Evolutionary conservation across 495 filamentous ascomycete species (phyloP), one percentile per base, ranked within the genome.

Genomic region (Cryomyces minteri): DNA sequence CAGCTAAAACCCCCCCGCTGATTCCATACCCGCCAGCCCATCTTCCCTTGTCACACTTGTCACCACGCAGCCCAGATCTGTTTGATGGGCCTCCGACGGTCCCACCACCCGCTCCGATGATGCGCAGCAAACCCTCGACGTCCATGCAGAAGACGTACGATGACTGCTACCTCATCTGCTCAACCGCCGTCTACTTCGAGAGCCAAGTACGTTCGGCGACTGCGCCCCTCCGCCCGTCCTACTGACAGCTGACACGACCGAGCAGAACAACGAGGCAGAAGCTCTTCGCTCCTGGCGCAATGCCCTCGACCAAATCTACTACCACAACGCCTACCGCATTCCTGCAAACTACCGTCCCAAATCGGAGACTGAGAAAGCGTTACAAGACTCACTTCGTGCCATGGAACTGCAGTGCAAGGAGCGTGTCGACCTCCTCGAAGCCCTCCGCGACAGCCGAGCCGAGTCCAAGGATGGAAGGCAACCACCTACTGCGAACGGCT

Each of bases 111-210:
- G 18, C 34, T 3, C 34, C 12, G 2, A 85, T 82, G 81, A 83
- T 88, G 74, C 82, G 83, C 66, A 80, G 73, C 68, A 84, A 80
- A 58, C 72, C 74, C 39, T 69, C 76, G 50, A 79, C 85, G 59
- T 77, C 78, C 45, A 70, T 95, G 60, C 90, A 96, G 68, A 95
- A 94, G 72, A 93, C 85, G 46, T 95, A 95, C 65, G 87, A 96
- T 67, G 85, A 95, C 56, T 85, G 82, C 62, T 94, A 93, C 62
- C 67, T 94, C 46, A 82, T 79, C 51, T 94, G 85, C 61, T 94
- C 87, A 1, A 96, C 87, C 7, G 90, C 90, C 47, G 82, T 94
- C 49, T 94, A 93, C 63, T 93, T 90, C 60, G 87, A 95, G 60
- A 78, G 79, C 54, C 81, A 93, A 72, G 86, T 90, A 62, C 39